These are phyloP conservation scores for Citrus trifoliata DNA, from an alignment of 345 rosid genomes.

Conservation along the genomic window DNA sequence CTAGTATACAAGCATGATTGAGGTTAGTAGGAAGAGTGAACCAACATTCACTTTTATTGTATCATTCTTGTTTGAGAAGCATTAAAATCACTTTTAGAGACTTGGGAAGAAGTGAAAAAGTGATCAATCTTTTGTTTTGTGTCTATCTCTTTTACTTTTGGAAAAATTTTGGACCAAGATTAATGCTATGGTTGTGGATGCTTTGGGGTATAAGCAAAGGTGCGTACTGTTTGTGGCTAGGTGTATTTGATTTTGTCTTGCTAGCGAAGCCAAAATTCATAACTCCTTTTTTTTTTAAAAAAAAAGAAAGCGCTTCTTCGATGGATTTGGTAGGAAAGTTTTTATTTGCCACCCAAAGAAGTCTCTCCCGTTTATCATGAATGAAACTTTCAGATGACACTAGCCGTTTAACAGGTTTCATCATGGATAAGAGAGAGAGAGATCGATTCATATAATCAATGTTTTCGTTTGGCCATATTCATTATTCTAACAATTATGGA, in stretches of 20 bases:
- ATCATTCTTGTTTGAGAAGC: constrained; percentile 65
- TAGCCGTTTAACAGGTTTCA: constrained; percentile 14
- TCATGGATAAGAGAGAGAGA: constrained; percentile 14
- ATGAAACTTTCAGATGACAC: constrained; percentile 45
- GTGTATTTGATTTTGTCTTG: constrained; percentile 55
- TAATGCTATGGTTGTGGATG: constrained; percentile 59
- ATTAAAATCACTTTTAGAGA: constrained; percentile 21
- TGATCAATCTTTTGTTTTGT: constrained; percentile 11
- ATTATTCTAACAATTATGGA: constrained; percentile 28
- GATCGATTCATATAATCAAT: constrained; percentile 8
- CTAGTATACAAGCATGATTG: constrained; percentile 38
- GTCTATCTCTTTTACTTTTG: not conserved
- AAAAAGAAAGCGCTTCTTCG: constrained; percentile 7
- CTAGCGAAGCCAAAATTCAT: constrained; percentile 44
- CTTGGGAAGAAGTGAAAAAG: constrained; percentile 13
- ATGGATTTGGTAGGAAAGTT: constrained; percentile 50
- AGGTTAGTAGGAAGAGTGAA: constrained; percentile 37
- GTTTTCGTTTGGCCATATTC: constrained; percentile 33
- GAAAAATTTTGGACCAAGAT: constrained; percentile 17
- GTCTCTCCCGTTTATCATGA: constrained; percentile 32
- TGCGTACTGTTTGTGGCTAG: constrained; percentile 12
- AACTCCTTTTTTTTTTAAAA: not conserved
- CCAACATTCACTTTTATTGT: constrained; percentile 10
- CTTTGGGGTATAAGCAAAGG: constrained; percentile 93
- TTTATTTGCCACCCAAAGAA: constrained; percentile 27